Evolutionary conservation across 768 basidiomycete genomes (phyloP).

Genomic region (Suillus tomentosus): DNA sequence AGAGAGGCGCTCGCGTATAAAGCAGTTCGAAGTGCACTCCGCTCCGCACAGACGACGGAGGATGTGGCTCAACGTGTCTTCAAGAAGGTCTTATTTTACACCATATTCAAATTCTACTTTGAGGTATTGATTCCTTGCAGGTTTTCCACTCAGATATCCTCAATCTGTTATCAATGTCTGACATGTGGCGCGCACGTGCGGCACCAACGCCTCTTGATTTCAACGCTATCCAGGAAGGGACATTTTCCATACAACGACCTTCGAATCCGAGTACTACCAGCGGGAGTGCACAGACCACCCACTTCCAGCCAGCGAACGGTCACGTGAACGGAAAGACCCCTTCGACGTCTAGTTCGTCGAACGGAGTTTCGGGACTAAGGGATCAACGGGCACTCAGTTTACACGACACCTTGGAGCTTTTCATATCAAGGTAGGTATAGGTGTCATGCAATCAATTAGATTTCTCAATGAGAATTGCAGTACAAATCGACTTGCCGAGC

Average conservation of each 20-base stretch:
- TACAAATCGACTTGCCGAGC: conserved; percentile 73
- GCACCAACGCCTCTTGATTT: conserved; percentile 85
- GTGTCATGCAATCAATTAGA: conserved; percentile 1
- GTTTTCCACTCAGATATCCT: conserved; percentile 88
- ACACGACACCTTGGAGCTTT: conserved; percentile 80
- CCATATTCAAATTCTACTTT: background rate
- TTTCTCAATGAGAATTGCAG: conserved; percentile 41
- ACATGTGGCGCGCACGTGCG: conserved; percentile 95
- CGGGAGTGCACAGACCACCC: conserved; percentile 1
- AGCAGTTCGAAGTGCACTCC: conserved; percentile 72
- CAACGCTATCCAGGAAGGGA: conserved; percentile 66
- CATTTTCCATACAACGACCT: conserved; percentile 50
- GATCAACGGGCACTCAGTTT: conserved; percentile 81
- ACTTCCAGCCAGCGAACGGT: conserved; percentile 27
- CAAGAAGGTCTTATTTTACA: conserved; percentile 64
- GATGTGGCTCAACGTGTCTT: conserved; percentile 74
- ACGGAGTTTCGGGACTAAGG: conserved; percentile 49
- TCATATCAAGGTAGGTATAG: conserved; percentile 71
- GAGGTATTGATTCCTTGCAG: conserved; percentile 40
- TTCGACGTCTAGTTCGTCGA: conserved; percentile 13
- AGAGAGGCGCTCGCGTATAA: conserved; percentile 90
- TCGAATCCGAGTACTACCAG: conserved; percentile 22
- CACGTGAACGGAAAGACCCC: conserved; percentile 18
- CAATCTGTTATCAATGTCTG: conserved; percentile 88
- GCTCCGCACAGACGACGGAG: conserved; percentile 38